phyloP scores from a whole-genome alignment of 2,329 filamentous ascomycete species.

The Elsinoe ampelina region DNA sequence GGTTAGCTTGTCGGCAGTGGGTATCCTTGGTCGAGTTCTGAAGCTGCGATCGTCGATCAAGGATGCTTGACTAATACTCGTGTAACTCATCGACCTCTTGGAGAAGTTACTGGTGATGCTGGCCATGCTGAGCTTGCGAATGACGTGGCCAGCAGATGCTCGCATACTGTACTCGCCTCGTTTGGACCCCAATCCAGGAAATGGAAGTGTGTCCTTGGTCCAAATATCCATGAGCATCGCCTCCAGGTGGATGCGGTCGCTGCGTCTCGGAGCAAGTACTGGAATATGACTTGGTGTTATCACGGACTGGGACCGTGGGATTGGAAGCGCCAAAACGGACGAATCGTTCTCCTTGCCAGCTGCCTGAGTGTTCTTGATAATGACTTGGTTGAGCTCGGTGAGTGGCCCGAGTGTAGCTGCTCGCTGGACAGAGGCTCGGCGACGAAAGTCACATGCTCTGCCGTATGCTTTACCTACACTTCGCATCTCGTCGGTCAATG shows the following conservation, averaged over 20 bases:
- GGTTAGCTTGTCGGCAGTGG: constrained; percentile 14
- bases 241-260: constrained; percentile 71
- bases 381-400: constrained; percentile 61
- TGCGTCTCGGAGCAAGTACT: constrained; percentile 62
- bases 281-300: constrained; percentile 60
- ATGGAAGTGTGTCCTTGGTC: constrained; percentile 71
- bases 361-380: constrained; percentile 75
- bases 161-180: constrained; percentile 63
- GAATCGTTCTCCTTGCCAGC: constrained; percentile 45
- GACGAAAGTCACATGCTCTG: constrained; percentile 55
- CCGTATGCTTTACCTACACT: constrained; percentile 67
- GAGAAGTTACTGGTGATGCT: constrained; percentile 70
- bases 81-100: constrained; percentile 56
- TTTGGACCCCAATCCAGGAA: constrained; percentile 65
- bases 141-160: constrained; percentile 73
- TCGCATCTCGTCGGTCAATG: constrained; percentile 60
- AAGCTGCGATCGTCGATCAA: constrained; percentile 14
- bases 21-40: constrained; percentile 7
- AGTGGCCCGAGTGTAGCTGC: constrained; percentile 64
- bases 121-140: constrained; percentile 76
- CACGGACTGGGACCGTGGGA: constrained; percentile 72
- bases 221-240: constrained; percentile 67
- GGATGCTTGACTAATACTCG: constrained; percentile 26
- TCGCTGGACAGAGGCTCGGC: constrained; percentile 68
- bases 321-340: constrained; percentile 40